Percentiles rank a stretch among this genome's conserved stretches.
Evolutionary conservation across 2,329 filamentous ascomycete genomes (phyloP).

Genomic region (Leptographium wingfieldii): DNA sequence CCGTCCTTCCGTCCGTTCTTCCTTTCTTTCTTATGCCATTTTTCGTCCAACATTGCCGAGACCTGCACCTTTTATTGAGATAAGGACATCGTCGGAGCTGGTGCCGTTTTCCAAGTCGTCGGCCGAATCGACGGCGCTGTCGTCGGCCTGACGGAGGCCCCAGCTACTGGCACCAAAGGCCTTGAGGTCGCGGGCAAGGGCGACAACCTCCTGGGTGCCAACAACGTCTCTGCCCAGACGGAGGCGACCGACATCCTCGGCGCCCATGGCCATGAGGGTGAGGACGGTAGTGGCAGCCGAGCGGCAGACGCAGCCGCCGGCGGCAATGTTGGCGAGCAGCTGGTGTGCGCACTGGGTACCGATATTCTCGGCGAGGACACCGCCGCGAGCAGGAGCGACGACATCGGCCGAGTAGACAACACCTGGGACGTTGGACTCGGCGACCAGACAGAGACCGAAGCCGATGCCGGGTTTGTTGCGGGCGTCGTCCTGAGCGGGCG

Average conservation of each 20-base stretch:
- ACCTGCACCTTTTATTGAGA: conserved; percentile 85
- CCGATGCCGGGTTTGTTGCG: conserved; percentile 69
- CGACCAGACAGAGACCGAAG: conserved; percentile 81
- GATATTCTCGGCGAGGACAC: conserved; percentile 78
- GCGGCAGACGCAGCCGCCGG: conserved; percentile 68
- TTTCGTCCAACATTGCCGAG: conserved; percentile 94
- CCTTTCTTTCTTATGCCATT: conserved; percentile 32
- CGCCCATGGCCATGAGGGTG: conserved; percentile 94
- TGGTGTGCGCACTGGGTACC: conserved; percentile 82
- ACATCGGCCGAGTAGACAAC: conserved; percentile 83
- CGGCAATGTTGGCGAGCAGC: conserved; percentile 67
- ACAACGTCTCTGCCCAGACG: conserved; percentile 71
- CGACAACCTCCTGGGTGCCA: conserved; percentile 67
- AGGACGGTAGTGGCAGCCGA: conserved; percentile 64
- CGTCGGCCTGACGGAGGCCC: conserved; percentile 67
- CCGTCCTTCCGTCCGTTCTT: too few species aligned
- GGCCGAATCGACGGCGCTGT: conserved; percentile 31
- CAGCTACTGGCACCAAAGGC: conserved; percentile 85
- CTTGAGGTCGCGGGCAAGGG: conserved; percentile 70
- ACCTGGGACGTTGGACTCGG: conserved; percentile 72
- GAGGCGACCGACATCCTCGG: conserved; percentile 84
- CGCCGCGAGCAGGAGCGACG: conserved; percentile 60
- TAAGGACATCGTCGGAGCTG: conserved; percentile 53
- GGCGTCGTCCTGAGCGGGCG: conserved; percentile 38
- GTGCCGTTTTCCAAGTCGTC: conserved; percentile 41